Conservation (phyloP, 495 filamentous ascomycete genomes). For the Penicillium coprophilum region DNA sequence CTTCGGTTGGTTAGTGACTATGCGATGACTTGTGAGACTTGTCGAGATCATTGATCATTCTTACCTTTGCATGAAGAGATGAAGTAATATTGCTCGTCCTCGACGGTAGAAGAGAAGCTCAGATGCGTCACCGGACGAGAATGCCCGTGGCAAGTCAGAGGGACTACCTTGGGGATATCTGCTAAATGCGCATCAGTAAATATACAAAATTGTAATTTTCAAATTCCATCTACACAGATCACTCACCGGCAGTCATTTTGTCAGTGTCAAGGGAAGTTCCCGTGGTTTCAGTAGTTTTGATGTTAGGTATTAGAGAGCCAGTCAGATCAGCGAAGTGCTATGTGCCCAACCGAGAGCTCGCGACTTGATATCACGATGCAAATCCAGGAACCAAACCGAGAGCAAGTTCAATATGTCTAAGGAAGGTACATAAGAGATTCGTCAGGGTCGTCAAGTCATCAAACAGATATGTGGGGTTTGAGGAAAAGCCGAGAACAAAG, state of each 20-base stretch:
- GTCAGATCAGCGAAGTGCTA: neutral
- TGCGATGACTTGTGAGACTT: neutral
- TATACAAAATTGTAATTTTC: neutral
- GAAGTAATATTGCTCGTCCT: slow-evolving; percentile 86
- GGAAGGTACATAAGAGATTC: slow-evolving; percentile 45
- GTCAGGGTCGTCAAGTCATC: slow-evolving; percentile 50
- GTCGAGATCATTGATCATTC: neutral
- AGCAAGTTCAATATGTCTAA: slow-evolving; percentile 25
- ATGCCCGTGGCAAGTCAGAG: slow-evolving; percentile 95
- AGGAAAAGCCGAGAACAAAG: slow-evolving; percentile 19
- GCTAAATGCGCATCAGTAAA: slow-evolving; percentile 3
- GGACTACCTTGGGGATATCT: slow-evolving; percentile 74
- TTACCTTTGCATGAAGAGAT: slow-evolving; percentile 98
- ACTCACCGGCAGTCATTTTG: slow-evolving; percentile 15
- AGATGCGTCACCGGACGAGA: slow-evolving; percentile 94
- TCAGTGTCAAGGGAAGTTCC: slow-evolving; percentile 1
- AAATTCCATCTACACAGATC: neutral
- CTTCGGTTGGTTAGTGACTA: slow-evolving; percentile 41
- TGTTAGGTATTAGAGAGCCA: slow-evolving; percentile 11
- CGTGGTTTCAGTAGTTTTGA: slow-evolving; percentile 6
- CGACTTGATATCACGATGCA: slow-evolving; percentile 8
- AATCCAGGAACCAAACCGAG: slow-evolving; percentile 16
- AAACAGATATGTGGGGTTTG: slow-evolving; percentile 27
- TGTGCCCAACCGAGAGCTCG: slow-evolving; percentile 5
- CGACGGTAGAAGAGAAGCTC: slow-evolving; percentile 83